phyloP scores from a whole-genome alignment of 2,329 filamentous ascomycete species.

The Emmonsia crescens region DNA sequence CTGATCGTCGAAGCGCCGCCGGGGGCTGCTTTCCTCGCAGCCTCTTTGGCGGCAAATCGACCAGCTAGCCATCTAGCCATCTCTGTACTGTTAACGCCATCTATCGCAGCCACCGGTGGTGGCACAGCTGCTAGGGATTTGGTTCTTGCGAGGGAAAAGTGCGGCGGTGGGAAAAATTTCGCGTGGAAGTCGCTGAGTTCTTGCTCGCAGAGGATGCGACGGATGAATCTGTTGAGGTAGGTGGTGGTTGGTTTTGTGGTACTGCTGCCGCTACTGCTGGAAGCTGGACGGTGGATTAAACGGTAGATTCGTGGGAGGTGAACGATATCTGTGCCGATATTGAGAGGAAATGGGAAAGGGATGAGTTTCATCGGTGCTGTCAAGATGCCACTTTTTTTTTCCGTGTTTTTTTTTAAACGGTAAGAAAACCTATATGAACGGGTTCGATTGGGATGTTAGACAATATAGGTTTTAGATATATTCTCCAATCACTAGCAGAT shows the following conservation, averaged over 20 bases:
- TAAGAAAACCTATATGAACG: neutral
- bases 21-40: slow-evolving; percentile 55
- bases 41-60: slow-evolving; percentile 65
- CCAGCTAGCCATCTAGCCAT: slow-evolving; percentile 36
- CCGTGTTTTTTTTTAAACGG: too few relatives aligned
- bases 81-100: slow-evolving; percentile 15
- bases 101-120: neutral
- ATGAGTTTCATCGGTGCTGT: slow-evolving; percentile 22
- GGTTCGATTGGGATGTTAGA: neutral
- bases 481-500: neutral
- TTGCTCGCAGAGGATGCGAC: slow-evolving; percentile 31
- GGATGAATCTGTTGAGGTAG: slow-evolving; percentile 27
- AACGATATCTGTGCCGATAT: slow-evolving; percentile 71
- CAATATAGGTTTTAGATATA: neutral
- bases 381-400: neutral
- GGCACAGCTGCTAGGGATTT: neutral
- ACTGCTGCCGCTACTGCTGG: slow-evolving; percentile 8
- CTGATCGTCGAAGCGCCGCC: slow-evolving; percentile 43
- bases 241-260: slow-evolving; percentile 3
- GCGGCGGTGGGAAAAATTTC: slow-evolving; percentile 22
- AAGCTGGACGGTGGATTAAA: slow-evolving; percentile 41
- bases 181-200: slow-evolving; percentile 32
- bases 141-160: slow-evolving; percentile 16
- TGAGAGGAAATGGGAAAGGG: slow-evolving; percentile 54
- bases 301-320: slow-evolving; percentile 52